Evolutionary conservation across 2,329 filamentous ascomycete species (phyloP), one percentile per base, ranked within the genome.

Genomic region (Aspergillus pseudoglaucus): DNA sequence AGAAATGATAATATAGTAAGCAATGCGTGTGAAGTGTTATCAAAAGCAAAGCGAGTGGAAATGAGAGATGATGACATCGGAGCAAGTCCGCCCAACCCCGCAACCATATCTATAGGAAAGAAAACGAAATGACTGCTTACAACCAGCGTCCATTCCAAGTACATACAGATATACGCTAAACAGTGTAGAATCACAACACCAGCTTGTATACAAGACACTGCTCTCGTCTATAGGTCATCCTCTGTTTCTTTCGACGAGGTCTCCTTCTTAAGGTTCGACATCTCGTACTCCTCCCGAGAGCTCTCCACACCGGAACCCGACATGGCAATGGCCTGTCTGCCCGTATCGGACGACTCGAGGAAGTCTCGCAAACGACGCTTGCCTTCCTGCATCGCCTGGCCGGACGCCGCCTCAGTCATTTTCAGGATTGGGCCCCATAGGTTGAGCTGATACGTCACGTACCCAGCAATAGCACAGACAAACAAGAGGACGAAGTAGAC

Each of bases 381-480:
- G 64, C 88, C 88, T 57, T 98, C 89, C 58, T 95, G 89, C 25
- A 95, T 62, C 6, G 88, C 93, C 71, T 98, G 93, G 53, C 79
- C 78, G 42, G 83, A 85, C 3, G 93, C 93, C 12, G 93, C 93
- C 59, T 93, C 93, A 56, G 83, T 81, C 88, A 98, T 96, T 64
- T 94, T 90, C 58, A 94, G 76, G 77, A 98, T 97, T 0, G 93
- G 93, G 1, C 93, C 93, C 73, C 95, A 90, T 14, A 98, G 82
- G 66, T 97, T 97, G 57, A 98, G 84, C 30, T 84, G 90, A 71
- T 93, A 96, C 3, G 90, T 93, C 23, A 96, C 77, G 61, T 97
- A 98, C 3, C 86, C 87, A 47, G 81, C 90, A 46, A 86, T 80
- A 9, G 77, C 84, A 38, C 86, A 71, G 45, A 97, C 70, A 60